Evolutionary conservation across 2,329 filamentous ascomycete species (phyloP).

Genomic region (Sporothrix brunneoviolacea): DNA sequence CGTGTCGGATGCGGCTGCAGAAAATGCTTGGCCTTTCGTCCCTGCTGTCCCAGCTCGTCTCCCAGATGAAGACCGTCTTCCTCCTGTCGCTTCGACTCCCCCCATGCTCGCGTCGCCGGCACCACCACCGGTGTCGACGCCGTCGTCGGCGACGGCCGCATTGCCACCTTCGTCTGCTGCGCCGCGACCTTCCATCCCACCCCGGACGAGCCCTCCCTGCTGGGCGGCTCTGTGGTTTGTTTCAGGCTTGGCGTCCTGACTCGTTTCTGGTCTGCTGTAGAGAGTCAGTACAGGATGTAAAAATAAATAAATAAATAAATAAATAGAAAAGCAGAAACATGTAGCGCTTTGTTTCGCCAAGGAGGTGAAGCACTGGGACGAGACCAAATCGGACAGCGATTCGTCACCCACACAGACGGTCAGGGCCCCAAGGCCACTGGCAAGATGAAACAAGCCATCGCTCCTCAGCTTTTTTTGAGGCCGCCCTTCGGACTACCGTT

Average conservation of each 20-base stretch:
- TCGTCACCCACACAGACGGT: no score
- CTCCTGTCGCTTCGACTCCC: background rate
- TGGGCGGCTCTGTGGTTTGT: conserved; percentile 15
- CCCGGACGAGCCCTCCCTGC: background rate
- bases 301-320: background rate
- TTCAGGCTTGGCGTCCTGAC: conserved; percentile 33
- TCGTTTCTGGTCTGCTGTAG: conserved; percentile 15
- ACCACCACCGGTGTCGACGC: background rate
- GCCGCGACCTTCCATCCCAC: no score
- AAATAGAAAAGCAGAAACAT: conserved; percentile 10
- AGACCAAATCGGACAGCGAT: no score
- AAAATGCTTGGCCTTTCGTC: conserved; percentile 4
- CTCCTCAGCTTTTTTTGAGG: background rate
- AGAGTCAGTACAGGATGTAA: conserved; percentile 17
- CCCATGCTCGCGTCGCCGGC: background rate
- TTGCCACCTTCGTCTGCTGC: background rate
- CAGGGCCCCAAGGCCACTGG: no score
- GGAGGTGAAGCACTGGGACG: no score
- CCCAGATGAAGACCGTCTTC: background rate
- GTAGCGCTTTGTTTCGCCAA: conserved; percentile 16
- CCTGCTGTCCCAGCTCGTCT: no score
- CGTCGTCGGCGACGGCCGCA: background rate
- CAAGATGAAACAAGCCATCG: conserved; percentile 8
- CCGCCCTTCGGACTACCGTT: no score
- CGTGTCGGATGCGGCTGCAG: conserved; percentile 3